A percentile compares a stretch with the other conserved stretches of the same genome.
Evolutionary conservation across 2,329 filamentous ascomycete genomes (phyloP).

Genomic region (Aspergillus ibericus): DNA sequence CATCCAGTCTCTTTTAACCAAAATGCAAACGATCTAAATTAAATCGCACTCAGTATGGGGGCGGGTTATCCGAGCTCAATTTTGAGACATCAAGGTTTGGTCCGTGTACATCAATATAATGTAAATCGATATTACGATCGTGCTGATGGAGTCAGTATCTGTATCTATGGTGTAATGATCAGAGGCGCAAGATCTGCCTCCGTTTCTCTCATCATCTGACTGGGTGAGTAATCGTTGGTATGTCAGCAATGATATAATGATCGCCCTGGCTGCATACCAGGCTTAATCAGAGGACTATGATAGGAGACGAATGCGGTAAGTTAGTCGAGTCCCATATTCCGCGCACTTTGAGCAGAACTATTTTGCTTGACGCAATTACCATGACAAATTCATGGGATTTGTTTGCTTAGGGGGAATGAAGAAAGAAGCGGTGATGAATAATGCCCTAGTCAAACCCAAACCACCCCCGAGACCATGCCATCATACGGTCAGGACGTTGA

Average conservation of each 20-base stretch:
- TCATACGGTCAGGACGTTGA: conserved; percentile 5
- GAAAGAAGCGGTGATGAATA: not conserved
- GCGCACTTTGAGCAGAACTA: not conserved
- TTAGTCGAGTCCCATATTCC: not conserved
- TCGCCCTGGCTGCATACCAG: not conserved
- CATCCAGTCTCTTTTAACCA: not conserved
- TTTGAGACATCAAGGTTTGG: conserved; percentile 7
- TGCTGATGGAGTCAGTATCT: not conserved
- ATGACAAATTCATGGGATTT: not conserved
- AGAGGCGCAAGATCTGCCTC: not conserved
- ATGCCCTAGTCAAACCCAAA: not conserved
- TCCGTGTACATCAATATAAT: conserved; percentile 3
- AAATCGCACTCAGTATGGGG: not conserved
- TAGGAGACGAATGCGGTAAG: not conserved
- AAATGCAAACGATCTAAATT: not conserved
- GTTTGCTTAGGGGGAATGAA: not conserved
- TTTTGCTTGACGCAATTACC: not conserved
- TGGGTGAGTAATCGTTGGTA: not conserved
- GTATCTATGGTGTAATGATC: not conserved
- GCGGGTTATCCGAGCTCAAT: conserved; percentile 1
- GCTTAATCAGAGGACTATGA: not conserved
- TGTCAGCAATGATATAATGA: conserved; percentile 1
- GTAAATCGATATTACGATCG: not conserved
- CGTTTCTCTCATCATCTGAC: not conserved
- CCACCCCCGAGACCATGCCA: not conserved